Evolutionary conservation across 2,329 filamentous ascomycete species (phyloP), one percentile per base, ranked within the genome.

Genomic region (Fusarium mangiferae): DNA sequence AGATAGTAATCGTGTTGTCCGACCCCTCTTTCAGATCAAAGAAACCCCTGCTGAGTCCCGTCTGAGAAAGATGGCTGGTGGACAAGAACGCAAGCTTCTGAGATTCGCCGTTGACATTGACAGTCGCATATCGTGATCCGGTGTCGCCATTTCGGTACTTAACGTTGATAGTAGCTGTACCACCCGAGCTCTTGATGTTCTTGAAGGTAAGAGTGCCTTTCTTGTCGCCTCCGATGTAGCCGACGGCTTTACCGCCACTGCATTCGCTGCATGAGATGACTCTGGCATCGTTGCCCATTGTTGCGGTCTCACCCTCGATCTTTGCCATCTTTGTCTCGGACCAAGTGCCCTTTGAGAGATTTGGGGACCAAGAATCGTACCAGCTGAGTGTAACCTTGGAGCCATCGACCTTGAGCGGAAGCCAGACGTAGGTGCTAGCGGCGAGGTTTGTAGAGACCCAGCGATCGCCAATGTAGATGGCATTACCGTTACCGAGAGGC

Each of bases 391-490:
- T 84, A 5, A 89, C 87, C 0, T 82, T 85, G 0, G 84, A 88
- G 1, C 88, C 89, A 3, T 82, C 83, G 67, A 91, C 84, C 8
- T 77, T 82, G 1, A 92, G 80, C 0, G 91, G 91, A 0, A 92
- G 84, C 91, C 90, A 93, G 45, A 92, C 82, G 75, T 92, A 92
- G 0, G 90, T 91, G 58, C 86, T 89, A 0, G 87, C 82, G 80
- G 86, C 87, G 2, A 93, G 84, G 70, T 92, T 90, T n/a, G 80
- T 79, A 10, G 84, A 86, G 0, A 88, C 80, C 91, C 91, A 93
- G 28, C 91, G 87, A 80, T 93, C 91, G 26, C 91, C 91, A 81
- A 92, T 87, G 80, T 92, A 93, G 70, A 91, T 86, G 55, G 85
- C 84, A 20, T 81, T 80, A 42, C 75, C 73, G 42, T 78, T 75